These are phyloP conservation scores for Astrephomene gubernaculifera DNA, from an alignment of 139 green algal species.

Conservation along the genomic window DNA sequence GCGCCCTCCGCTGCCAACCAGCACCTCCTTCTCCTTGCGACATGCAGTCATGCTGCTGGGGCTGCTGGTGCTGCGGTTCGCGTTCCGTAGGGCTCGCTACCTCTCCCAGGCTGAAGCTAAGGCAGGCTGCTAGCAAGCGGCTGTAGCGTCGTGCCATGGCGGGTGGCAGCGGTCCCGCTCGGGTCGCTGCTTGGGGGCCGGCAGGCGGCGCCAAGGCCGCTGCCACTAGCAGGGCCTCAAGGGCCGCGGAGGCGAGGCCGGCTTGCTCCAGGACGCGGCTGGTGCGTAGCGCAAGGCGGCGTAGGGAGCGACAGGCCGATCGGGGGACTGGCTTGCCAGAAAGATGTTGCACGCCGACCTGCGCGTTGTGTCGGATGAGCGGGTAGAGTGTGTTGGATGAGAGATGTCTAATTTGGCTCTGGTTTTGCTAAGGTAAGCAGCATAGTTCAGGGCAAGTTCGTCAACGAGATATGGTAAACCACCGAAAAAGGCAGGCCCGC, in stretches of 20 bases:
- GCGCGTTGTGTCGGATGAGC: no score
- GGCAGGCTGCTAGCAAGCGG: slow-evolving; percentile 8
- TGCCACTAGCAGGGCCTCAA: slow-evolving; percentile 54
- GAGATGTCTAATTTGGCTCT: no score
- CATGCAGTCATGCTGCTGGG: neutral
- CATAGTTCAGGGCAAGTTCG: no score
- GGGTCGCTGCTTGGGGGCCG: neutral
- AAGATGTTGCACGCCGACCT: slow-evolving; percentile 41
- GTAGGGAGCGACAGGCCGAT: slow-evolving; percentile 3
- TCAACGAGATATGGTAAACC: no score
- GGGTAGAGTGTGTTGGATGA: no score
- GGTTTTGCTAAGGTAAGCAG: no score
- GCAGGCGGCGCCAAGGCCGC: slow-evolving; percentile 36
- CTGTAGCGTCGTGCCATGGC: neutral
- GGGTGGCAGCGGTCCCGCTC: neutral
- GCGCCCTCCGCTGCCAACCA: slow-evolving; percentile 19
- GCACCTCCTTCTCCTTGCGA: no score
- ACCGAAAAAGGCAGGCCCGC: no score
- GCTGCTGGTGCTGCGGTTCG: slow-evolving; percentile 31
- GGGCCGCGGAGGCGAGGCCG: slow-evolving; percentile 48
- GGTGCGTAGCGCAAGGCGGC: slow-evolving; percentile 21
- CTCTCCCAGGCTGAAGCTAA: slow-evolving; percentile 10
- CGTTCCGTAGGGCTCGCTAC: no score
- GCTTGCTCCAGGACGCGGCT: slow-evolving; percentile 36
- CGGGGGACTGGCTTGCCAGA: slow-evolving; percentile 16